Base-by-base conservation (phyloP, 2,329 filamentous ascomycete species). In the Plectosphaerella cucumerina region DNA sequence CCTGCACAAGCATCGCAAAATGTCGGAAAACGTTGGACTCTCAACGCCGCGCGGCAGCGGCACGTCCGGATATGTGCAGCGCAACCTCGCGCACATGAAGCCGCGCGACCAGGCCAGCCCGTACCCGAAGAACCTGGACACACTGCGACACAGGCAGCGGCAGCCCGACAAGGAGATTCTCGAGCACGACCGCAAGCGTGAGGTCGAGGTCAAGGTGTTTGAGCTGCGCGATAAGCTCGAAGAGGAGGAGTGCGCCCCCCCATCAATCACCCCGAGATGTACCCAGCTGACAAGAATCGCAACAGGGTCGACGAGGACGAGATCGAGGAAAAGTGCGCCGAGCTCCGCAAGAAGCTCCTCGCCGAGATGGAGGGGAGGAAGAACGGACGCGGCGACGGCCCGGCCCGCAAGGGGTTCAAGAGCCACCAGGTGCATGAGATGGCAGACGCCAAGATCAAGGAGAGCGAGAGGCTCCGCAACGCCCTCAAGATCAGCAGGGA, bases 11-110 rank as follows among this genome's bases (percentile, higher is more conserved):
- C n/a, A 26, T 20, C 23, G 10, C 37, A 63, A 33, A 60, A 97
- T 97, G 94, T 94, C 92, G 54, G 91, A 94, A 59, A 99, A 99
- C 74, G 94, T 99, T 64, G 95, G 94, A 52, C 90, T 99, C 62
- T 85, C 87, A 51, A 99, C 94, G 5, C 94, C 94, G 3, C 87
- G 94, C 63, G 94, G 94, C 59, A 96, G 89, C 66, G 94, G 94
- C 45, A 99, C 94, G 51, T 97, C 93, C 1, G 94, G 94, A 66
- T 97, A 97, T 68, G 93, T 99, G 51, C 93, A 97, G 72, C 90
- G 91, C 70, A 99, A 97, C 74, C 84, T 91, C 34, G 94, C 94
- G 17, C 86, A 93, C 65, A 84, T 97, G 60, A 85, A 81, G 65
- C 91, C 89, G 26, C 91, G 93, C 71, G 90, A 96, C 72, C 81